Evolutionary conservation across 768 basidiomycete genomes (phyloP).

Genomic region (Suillus brevipes): DNA sequence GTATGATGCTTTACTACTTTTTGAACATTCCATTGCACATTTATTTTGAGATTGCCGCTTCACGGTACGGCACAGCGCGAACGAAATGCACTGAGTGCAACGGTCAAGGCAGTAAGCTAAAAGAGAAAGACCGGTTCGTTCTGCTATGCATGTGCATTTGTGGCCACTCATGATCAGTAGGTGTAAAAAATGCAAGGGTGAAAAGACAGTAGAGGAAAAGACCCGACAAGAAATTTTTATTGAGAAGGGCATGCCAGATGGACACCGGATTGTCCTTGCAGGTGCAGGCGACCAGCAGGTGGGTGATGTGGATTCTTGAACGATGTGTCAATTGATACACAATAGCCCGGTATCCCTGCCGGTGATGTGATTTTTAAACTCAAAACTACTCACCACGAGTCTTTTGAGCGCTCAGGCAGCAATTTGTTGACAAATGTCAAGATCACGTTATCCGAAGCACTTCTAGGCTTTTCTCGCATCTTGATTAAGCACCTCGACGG

Average conservation of each 20-base stretch:
- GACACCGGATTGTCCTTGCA: conserved; percentile 82
- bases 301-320: conserved; percentile 13
- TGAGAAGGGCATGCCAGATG: conserved; percentile 83
- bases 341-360: conserved; percentile 78
- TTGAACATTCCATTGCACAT: background rate
- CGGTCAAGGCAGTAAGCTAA: conserved; percentile 67
- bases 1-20: conserved; percentile 26
- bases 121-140: conserved; percentile 79
- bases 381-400: conserved; percentile 63
- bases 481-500: conserved; percentile 92
- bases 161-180: conserved; percentile 39
- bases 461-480: conserved; percentile 93
- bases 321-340: background rate
- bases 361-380: conserved; percentile 91
- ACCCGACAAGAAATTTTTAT: conserved; percentile 85
- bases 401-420: conserved; percentile 81
- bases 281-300: conserved; percentile 94
- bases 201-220: conserved; percentile 82
- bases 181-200: conserved; percentile 95
- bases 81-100: conserved; percentile 67
- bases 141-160: background rate
- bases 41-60: conserved; percentile 41
- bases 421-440: conserved; percentile 79
- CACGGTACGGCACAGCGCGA: conserved; percentile 50
- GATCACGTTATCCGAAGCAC: conserved; percentile 90